These are phyloP conservation scores for Zizania palustris DNA, from an alignment of 202 grass and related monocot genomes.

Conservation along the genomic window DNA sequence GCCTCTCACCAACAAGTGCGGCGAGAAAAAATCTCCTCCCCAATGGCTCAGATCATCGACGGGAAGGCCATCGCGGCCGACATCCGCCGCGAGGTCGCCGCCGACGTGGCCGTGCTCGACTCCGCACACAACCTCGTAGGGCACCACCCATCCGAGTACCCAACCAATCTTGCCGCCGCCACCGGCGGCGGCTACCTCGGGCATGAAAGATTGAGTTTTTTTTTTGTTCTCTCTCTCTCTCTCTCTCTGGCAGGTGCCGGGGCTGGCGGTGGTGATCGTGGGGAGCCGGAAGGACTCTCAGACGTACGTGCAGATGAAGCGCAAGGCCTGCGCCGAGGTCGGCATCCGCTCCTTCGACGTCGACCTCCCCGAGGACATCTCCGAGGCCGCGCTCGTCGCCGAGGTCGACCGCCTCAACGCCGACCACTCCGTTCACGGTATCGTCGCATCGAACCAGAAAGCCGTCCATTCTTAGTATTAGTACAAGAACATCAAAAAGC, in stretches of 20 bases:
- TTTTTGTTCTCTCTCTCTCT: not conserved
- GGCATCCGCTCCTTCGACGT: slow-evolving; percentile 78
- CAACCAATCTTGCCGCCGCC: not conserved
- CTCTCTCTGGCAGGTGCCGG: slow-evolving; percentile 62
- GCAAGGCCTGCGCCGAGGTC: slow-evolving; percentile 87
- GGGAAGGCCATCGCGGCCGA: slow-evolving; percentile 77
- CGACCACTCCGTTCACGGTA: slow-evolving; percentile 77
- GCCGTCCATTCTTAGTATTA: not conserved
- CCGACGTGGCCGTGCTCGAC: slow-evolving; percentile 57
- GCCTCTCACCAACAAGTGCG: too few species aligned
- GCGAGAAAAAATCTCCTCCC: too few species aligned
- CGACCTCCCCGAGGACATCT: slow-evolving; percentile 78
- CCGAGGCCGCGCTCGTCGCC: slow-evolving; percentile 67
- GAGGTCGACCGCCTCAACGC: slow-evolving; percentile 86
- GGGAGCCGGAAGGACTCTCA: slow-evolving; percentile 92
- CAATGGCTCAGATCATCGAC: slow-evolving; percentile 93
- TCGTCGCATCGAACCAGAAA: not conserved
- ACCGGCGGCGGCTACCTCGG: not conserved
- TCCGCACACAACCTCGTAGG: slow-evolving; percentile 53
- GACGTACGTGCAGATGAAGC: slow-evolving; percentile 84
- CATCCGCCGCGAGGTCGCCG: slow-evolving; percentile 65
- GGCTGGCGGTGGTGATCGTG: slow-evolving; percentile 92
- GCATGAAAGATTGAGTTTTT: not conserved
- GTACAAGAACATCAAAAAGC: not conserved
- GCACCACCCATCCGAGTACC: not conserved